Evolutionary conservation across 352 stramenopile genomes (phyloP).

Genomic region (Globisporangium nodosum): DNA sequence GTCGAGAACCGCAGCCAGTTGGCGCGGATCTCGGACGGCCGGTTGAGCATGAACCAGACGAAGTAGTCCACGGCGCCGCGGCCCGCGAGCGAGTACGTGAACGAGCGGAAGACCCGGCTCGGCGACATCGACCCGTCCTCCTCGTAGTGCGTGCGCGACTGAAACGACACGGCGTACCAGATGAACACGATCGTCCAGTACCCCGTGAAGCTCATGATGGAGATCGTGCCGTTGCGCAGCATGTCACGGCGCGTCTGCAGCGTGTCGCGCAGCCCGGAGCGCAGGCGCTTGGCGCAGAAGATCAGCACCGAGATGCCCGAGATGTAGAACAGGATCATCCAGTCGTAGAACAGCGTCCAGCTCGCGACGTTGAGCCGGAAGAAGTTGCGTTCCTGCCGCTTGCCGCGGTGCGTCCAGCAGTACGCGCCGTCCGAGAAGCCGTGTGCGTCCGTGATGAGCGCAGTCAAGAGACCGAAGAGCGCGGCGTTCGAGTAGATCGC

Average conservation of each 20-base stretch:
- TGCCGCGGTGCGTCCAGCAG: slow-evolving; percentile 74
- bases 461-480: slow-evolving; percentile 35
- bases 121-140: slow-evolving; percentile 28
- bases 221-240: slow-evolving; percentile 70
- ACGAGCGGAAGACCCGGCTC: slow-evolving; percentile 57
- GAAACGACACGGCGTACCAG: slow-evolving; percentile 77
- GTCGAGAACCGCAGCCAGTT: slow-evolving; percentile 74
- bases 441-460: slow-evolving; percentile 28
- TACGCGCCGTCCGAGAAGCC: slow-evolving; percentile 70
- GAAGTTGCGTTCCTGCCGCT: slow-evolving; percentile 41
- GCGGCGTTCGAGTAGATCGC: slow-evolving; percentile 40
- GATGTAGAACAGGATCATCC: slow-evolving; percentile 83
- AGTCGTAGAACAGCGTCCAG: slow-evolving; percentile 80
- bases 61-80: slow-evolving; percentile 74
- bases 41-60: slow-evolving; percentile 86
- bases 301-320: slow-evolving; percentile 63
- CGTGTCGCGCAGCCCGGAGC: slow-evolving; percentile 64
- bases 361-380: slow-evolving; percentile 65
- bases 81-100: slow-evolving; percentile 59
- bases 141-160: slow-evolving; percentile 40
- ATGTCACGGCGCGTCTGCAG: slow-evolving; percentile 72
- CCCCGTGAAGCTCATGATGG: slow-evolving; percentile 75
- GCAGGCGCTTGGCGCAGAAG: slow-evolving; percentile 58
- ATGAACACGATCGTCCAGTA: slow-evolving; percentile 83
- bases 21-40: slow-evolving; percentile 35